Percentiles rank a stretch among this genome's conserved stretches.
Evolutionary conservation across 1,284 basidiomycete genomes (phyloP).

Genomic region (Schizophyllum amplum): DNA sequence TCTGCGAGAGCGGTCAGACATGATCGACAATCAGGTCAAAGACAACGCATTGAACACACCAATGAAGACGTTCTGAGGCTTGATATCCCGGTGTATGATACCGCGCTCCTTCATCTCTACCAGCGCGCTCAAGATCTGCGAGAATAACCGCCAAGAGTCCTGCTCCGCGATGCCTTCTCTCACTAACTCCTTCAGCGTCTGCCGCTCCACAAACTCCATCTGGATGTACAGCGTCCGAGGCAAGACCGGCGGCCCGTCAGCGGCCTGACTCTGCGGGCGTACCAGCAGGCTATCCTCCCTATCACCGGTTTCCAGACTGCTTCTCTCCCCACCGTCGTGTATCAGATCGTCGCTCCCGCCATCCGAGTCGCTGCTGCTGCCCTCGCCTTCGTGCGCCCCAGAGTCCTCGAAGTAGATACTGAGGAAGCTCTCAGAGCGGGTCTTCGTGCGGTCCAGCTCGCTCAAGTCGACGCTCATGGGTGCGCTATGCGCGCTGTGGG

Average conservation of each 20-base stretch:
- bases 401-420: constrained; percentile 68
- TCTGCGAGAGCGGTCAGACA: constrained; percentile 34
- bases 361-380: constrained; percentile 34
- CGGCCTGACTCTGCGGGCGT: constrained; percentile 23
- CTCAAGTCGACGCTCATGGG: constrained; percentile 54
- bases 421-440: constrained; percentile 55
- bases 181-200: constrained; percentile 78
- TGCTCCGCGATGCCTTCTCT: constrained; percentile 75
- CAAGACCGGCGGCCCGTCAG: constrained; percentile 12
- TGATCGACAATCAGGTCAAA: neutral
- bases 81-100: constrained; percentile 77
- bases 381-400: constrained; percentile 27
- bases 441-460: constrained; percentile 36
- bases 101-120: constrained; percentile 85
- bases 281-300: constrained; percentile 31
- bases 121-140: constrained; percentile 89
- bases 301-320: constrained; percentile 5
- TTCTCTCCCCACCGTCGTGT: neutral
- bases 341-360: constrained; percentile 20
- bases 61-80: constrained; percentile 88
- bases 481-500: constrained; percentile 54
- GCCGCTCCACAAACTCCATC: constrained; percentile 89
- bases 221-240: constrained; percentile 76
- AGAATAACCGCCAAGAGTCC: constrained; percentile 85
- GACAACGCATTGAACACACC: constrained; percentile 36